phyloP scores from a whole-genome alignment of 2,329 filamentous ascomycete genomes.

The Sclerotiophoma versabilis region DNA sequence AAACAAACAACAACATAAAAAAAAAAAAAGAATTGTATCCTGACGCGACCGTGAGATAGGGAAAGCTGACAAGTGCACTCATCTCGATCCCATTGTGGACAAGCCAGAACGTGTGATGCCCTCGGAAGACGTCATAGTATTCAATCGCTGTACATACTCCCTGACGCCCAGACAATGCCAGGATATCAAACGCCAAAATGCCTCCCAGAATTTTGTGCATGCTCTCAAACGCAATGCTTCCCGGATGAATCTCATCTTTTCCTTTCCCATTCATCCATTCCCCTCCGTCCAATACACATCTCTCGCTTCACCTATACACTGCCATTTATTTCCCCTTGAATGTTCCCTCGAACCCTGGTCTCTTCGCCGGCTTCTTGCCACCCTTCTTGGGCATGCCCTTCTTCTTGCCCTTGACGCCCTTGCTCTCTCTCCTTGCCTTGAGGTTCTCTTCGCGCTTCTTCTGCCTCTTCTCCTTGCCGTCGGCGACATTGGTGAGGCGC shows the following conservation, averaged over 20 bases:
- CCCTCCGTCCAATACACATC: background rate
- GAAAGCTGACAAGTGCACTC: background rate
- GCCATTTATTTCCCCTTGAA: conserved; percentile 60
- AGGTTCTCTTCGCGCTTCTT: conserved; percentile 63
- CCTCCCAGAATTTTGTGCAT: conserved; percentile 26
- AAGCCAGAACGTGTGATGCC: background rate
- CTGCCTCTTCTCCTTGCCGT: conserved; percentile 57
- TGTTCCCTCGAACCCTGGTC: conserved; percentile 70
- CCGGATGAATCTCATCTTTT: background rate
- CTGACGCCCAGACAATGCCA: conserved; percentile 35
- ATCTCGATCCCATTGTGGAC: background rate
- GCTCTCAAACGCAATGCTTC: conserved; percentile 6
- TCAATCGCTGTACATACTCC: conserved; percentile 33
- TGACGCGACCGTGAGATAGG: too few species aligned
- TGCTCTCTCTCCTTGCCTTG: conserved; percentile 76
- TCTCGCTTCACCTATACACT: background rate
- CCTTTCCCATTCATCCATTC: too few species aligned
- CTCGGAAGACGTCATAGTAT: conserved; percentile 29
- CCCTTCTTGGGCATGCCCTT: conserved; percentile 56
- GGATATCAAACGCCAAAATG: conserved; percentile 43
- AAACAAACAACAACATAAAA: background rate
- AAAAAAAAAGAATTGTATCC: too few species aligned
- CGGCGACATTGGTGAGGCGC: conserved; percentile 53
- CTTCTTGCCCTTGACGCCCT: conserved; percentile 72
- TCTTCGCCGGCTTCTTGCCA: conserved; percentile 59